Percentiles rank a stretch among this genome's conserved stretches.
Conservation (phyloP, 202 grass and related monocot species). For the Schoenoplectus triqueter region DNA sequence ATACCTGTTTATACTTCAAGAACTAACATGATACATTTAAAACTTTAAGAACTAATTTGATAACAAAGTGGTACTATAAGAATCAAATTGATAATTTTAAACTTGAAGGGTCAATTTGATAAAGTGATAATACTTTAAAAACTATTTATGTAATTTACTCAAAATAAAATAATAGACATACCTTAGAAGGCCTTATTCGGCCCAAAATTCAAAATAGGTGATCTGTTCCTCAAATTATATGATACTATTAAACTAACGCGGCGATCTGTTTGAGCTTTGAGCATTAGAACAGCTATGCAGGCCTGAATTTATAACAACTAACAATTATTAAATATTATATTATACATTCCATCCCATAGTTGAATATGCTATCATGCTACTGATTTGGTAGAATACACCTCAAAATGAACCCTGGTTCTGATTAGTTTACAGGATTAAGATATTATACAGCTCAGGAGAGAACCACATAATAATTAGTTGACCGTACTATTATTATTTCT, state of each 20-base stretch:
- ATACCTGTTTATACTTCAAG: too few species aligned
- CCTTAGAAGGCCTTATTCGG: not conserved
- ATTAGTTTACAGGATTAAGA: slow-evolving; percentile 12
- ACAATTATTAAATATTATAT: not conserved
- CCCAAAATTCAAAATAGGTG: not conserved
- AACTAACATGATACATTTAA: too few species aligned
- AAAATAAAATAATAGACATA: not conserved
- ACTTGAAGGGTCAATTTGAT: too few species aligned
- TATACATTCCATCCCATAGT: not conserved
- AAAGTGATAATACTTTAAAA: too few species aligned
- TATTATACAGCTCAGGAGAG: slow-evolving; percentile 25
- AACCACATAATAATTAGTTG: slow-evolving; percentile 5
- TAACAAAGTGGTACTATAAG: too few species aligned
- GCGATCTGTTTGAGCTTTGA: not conserved
- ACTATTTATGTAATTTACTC: too few species aligned
- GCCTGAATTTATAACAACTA: slow-evolving; percentile 7
- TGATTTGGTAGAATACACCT: slow-evolving; percentile 18
- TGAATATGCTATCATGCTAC: not conserved
- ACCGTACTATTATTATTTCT: not conserved
- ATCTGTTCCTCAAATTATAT: not conserved
- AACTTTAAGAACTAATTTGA: too few species aligned
- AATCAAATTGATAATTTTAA: too few species aligned
- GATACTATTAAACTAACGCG: slow-evolving; percentile 6
- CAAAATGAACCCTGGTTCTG: slow-evolving; percentile 3
- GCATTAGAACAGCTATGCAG: not conserved